These are phyloP conservation scores for Sutorius eximius DNA, from an alignment of 1,284 basidiomycete genomes.

Conservation along the genomic window DNA sequence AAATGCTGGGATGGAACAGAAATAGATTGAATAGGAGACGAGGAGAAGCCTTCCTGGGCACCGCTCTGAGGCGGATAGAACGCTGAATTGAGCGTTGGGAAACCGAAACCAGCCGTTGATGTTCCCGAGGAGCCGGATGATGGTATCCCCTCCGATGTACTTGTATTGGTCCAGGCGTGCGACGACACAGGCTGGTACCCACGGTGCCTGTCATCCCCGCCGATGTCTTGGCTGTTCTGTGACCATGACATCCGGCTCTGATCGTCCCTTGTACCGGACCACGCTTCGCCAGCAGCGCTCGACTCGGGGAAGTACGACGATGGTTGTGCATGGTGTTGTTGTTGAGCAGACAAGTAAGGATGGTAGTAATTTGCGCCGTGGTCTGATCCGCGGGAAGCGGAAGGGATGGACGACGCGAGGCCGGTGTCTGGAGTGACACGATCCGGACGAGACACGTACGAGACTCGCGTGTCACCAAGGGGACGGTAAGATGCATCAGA, in stretches of 20 bases:
- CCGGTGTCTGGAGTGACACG: slow-evolving; percentile 29
- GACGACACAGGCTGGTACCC: slow-evolving; percentile 30
- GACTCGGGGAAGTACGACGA: slow-evolving; percentile 30
- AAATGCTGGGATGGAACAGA: slow-evolving; percentile 34
- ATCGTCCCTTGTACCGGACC: slow-evolving; percentile 29
- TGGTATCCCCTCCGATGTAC: slow-evolving; percentile 23
- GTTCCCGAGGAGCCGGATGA: slow-evolving; percentile 23
- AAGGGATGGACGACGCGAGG: slow-evolving; percentile 20
- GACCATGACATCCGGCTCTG: slow-evolving; percentile 28
- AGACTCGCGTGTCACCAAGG: slow-evolving; percentile 29
- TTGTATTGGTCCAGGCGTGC: slow-evolving; percentile 28
- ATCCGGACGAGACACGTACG: slow-evolving; percentile 32
- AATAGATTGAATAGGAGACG: slow-evolving; percentile 32
- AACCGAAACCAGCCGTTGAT: slow-evolving; percentile 23
- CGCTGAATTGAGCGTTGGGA: slow-evolving; percentile 44
- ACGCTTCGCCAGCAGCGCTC: slow-evolving; percentile 18
- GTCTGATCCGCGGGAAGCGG: slow-evolving; percentile 30
- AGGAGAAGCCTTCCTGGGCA: slow-evolving; percentile 21
- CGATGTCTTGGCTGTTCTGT: slow-evolving; percentile 26
- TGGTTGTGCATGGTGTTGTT: slow-evolving; percentile 27
- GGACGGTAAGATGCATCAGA: slow-evolving; percentile 26
- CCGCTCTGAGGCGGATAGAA: slow-evolving; percentile 43
- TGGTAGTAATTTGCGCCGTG: slow-evolving; percentile 27
- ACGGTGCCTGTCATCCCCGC: slow-evolving; percentile 30
- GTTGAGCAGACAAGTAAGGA: slow-evolving; percentile 26